phyloP scores from a whole-genome alignment of 148 eudicot genomes.

The Euryodendron excelsum region DNA sequence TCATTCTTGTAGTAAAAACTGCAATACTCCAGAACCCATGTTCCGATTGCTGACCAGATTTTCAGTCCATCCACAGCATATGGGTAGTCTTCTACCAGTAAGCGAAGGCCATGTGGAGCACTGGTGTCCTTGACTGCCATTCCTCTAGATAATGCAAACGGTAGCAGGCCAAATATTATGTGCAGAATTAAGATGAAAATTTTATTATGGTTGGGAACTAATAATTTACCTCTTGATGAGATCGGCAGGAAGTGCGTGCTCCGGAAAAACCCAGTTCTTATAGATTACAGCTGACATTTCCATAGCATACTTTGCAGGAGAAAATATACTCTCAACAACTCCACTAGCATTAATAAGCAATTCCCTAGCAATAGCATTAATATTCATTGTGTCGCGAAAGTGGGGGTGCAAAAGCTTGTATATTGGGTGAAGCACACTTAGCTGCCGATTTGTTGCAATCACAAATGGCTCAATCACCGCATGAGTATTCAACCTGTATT shows the following conservation, averaged over 20 bases:
- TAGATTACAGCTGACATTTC: slow-evolving; percentile 52
- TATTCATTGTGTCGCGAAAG: slow-evolving; percentile 64
- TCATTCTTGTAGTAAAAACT: slow-evolving; percentile 25
- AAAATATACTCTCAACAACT: slow-evolving; percentile 54
- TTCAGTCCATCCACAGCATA: slow-evolving; percentile 30
- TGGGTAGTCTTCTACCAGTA: slow-evolving; percentile 30
- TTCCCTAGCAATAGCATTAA: slow-evolving; percentile 60
- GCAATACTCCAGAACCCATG: slow-evolving; percentile 27
- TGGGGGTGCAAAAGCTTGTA: slow-evolving; percentile 73
- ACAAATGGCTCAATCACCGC: slow-evolving; percentile 19
- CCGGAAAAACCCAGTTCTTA: slow-evolving; percentile 57
- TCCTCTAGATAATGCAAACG: slow-evolving; percentile 18
- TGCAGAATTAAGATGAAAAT: background rate
- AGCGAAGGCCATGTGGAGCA: slow-evolving; percentile 15
- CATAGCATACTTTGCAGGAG: slow-evolving; percentile 51
- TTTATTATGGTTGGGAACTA: background rate
- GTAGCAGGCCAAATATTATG: background rate
- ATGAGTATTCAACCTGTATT: slow-evolving; percentile 31
- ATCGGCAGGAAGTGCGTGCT: slow-evolving; percentile 72
- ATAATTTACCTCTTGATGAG: slow-evolving; percentile 54
- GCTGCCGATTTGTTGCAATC: slow-evolving; percentile 30
- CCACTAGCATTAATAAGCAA: slow-evolving; percentile 64
- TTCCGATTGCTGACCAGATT: slow-evolving; percentile 30
- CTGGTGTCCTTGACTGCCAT: slow-evolving; percentile 22
- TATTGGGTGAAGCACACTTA: slow-evolving; percentile 69